phyloP scores from a whole-genome alignment of 306 rosid species.

The Pachyrhizus erosus region DNA sequence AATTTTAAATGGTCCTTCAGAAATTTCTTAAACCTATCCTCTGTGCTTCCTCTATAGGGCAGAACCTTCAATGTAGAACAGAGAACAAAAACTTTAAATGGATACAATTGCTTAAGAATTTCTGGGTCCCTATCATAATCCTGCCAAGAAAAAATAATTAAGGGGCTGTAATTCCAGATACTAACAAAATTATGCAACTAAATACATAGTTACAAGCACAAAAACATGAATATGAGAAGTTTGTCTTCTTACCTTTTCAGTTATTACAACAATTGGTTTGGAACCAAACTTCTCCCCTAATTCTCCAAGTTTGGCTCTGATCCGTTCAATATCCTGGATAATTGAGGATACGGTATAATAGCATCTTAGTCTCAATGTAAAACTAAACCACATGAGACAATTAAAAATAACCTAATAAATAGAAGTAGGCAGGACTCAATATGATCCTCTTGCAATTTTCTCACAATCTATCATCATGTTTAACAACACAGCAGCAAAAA shows the following conservation, averaged over 20 bases:
- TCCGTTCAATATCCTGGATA: slow-evolving; percentile 66
- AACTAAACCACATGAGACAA: slow-evolving; percentile 4
- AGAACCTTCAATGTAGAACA: slow-evolving; percentile 64
- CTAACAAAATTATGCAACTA: neutral
- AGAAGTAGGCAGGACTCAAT: neutral
- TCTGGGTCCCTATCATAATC: slow-evolving; percentile 87
- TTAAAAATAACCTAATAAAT: slow-evolving; percentile 15
- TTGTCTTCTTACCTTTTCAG: slow-evolving; percentile 75
- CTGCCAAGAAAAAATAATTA: slow-evolving; percentile 49
- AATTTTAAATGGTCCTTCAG: slow-evolving; percentile 52
- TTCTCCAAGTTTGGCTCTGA: slow-evolving; percentile 61
- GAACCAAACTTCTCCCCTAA: slow-evolving; percentile 65
- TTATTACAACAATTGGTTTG: slow-evolving; percentile 69
- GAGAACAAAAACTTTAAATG: slow-evolving; percentile 64
- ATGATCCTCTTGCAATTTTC: slow-evolving; percentile 20
- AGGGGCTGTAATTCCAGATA: neutral
- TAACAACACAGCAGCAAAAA: neutral
- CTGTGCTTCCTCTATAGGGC: slow-evolving; percentile 52
- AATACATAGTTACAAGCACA: neutral
- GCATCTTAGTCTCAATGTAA: slow-evolving; percentile 20
- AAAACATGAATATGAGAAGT: neutral
- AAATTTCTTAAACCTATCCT: slow-evolving; percentile 68
- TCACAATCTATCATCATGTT: neutral
- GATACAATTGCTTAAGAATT: slow-evolving; percentile 62
- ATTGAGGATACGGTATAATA: slow-evolving; percentile 3